phyloP scores from a whole-genome alignment of 2,329 filamentous ascomycete genomes.

The Gnomoniopsis sp. region DNA sequence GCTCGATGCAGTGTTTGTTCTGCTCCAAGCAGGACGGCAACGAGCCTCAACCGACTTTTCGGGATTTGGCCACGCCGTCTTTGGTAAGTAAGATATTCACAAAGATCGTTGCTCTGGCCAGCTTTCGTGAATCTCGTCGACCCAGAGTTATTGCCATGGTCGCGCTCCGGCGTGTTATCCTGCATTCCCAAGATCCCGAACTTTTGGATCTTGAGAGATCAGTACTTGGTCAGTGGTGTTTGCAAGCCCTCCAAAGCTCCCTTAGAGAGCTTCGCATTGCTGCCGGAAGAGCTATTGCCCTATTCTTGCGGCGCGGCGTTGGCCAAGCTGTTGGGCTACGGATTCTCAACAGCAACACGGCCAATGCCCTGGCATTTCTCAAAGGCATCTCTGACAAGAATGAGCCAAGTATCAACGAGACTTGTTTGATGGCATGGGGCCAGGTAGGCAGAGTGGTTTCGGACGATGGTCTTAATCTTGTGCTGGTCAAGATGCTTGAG shows the following conservation, averaged over 20 bases:
- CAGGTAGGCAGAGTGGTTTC: constrained; percentile 73
- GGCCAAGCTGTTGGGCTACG: constrained; percentile 16
- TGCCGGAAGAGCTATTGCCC: constrained; percentile 54
- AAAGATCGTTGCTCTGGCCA: constrained; percentile 40
- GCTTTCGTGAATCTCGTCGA: constrained; percentile 52
- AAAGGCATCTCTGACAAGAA: constrained; percentile 69
- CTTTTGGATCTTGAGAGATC: constrained; percentile 68
- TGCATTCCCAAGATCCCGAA: constrained; percentile 58
- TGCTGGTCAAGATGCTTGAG: constrained; percentile 78
- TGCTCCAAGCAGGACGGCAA: constrained; percentile 18
- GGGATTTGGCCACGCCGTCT: constrained; percentile 29
- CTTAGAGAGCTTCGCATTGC: constrained; percentile 80
- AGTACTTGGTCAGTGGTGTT: constrained; percentile 71
- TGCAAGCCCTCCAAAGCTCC: constrained; percentile 79
- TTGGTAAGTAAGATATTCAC: constrained; percentile 42
- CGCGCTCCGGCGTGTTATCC: constrained; percentile 64
- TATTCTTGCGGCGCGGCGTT: constrained; percentile 9
- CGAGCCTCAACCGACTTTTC: constrained; percentile 15
- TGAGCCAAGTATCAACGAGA: constrained; percentile 69
- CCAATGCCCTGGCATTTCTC: constrained; percentile 67
- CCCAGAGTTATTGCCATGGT: constrained; percentile 69
- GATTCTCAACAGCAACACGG: constrained; percentile 60
- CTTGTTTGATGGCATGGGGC: constrained; percentile 81
- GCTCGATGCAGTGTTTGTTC: constrained; percentile 21
- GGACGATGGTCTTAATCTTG: constrained; percentile 82